phyloP scores from a whole-genome alignment of 2,329 filamentous ascomycete species.

The Cladosporium sp. region DNA sequence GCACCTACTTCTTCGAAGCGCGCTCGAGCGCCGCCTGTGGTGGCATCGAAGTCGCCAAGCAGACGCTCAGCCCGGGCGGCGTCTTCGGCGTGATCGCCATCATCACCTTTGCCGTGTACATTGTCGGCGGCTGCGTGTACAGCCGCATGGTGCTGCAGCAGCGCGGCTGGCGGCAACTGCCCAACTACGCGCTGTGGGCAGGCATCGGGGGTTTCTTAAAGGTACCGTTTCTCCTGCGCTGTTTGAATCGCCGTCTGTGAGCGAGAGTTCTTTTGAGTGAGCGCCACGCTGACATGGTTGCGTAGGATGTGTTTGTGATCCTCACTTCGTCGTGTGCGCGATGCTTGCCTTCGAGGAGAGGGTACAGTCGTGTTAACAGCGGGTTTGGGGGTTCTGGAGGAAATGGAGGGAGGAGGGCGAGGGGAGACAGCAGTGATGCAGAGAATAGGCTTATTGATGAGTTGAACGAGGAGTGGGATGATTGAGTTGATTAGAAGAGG shows the following conservation, averaged over 20 bases:
- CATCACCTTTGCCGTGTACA: conserved; percentile 80
- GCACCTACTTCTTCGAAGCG: conserved; percentile 93
- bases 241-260: not conserved
- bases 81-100: conserved; percentile 85
- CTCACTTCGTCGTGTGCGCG: conserved; percentile 68
- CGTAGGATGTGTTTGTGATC: conserved; percentile 63
- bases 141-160: conserved; percentile 93
- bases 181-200: conserved; percentile 92
- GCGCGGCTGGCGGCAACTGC: conserved; percentile 89
- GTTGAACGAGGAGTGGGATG: conserved; percentile 96
- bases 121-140: conserved; percentile 91
- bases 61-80: conserved; percentile 65
- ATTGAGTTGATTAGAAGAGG: conserved; percentile 42
- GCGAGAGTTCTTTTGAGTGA: not conserved
- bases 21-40: conserved; percentile 83
- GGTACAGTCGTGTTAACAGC: conserved; percentile 63
- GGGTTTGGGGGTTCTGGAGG: not conserved
- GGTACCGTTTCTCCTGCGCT: conserved; percentile 51
- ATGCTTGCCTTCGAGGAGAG: conserved; percentile 63
- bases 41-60: conserved; percentile 60
- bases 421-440: conserved; percentile 62
- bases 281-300: not conserved
- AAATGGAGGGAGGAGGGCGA: conserved; percentile 40
- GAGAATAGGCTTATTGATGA: conserved; percentile 95
- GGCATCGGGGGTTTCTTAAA: conserved; percentile 80